Conservation (phyloP, 2,329 filamentous ascomycete species). For the Stemphylium lycopersici region DNA sequence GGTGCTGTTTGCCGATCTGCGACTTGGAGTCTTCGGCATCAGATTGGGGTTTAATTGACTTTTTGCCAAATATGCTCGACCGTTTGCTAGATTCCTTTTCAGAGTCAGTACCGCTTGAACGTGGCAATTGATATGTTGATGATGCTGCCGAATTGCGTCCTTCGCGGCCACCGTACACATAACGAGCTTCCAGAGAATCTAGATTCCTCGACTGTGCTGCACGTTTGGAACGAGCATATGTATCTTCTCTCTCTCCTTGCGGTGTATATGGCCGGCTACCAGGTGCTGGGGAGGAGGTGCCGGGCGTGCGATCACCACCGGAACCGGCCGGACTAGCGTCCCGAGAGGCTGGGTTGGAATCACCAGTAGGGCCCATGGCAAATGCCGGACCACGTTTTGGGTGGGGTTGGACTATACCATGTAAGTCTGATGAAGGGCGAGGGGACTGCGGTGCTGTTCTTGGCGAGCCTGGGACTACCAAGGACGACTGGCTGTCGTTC, state of each 20-base stretch:
- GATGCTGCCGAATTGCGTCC: slow-evolving; percentile 55
- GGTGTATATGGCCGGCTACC: slow-evolving; percentile 76
- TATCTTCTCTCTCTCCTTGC: slow-evolving; percentile 79
- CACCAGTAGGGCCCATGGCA: slow-evolving; percentile 62
- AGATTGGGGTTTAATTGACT: slow-evolving; percentile 55
- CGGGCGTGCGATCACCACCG: slow-evolving; percentile 56
- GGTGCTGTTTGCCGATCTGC: slow-evolving; percentile 50
- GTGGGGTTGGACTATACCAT: slow-evolving; percentile 52
- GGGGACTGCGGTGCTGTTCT: slow-evolving; percentile 42
- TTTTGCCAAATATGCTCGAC: slow-evolving; percentile 59
- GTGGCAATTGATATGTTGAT: slow-evolving; percentile 50
- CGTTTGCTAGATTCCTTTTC: slow-evolving; percentile 56
- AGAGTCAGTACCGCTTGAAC: slow-evolving; percentile 51
- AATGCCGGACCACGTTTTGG: slow-evolving; percentile 61
- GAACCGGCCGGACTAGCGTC: slow-evolving; percentile 69
- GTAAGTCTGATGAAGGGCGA: slow-evolving; percentile 53
- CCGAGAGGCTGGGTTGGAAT: slow-evolving; percentile 60
- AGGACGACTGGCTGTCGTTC: slow-evolving; percentile 28
- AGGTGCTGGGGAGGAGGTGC: slow-evolving; percentile 64
- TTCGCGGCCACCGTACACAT: slow-evolving; percentile 81
- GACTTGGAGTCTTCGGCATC: slow-evolving; percentile 48
- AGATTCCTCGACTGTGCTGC: slow-evolving; percentile 70
- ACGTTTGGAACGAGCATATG: slow-evolving; percentile 82
- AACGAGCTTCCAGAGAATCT: slow-evolving; percentile 76
- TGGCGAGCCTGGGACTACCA: slow-evolving; percentile 37